Base-by-base conservation (phyloP, 2,329 filamentous ascomycete species). In the Alternaria sp. region DNA sequence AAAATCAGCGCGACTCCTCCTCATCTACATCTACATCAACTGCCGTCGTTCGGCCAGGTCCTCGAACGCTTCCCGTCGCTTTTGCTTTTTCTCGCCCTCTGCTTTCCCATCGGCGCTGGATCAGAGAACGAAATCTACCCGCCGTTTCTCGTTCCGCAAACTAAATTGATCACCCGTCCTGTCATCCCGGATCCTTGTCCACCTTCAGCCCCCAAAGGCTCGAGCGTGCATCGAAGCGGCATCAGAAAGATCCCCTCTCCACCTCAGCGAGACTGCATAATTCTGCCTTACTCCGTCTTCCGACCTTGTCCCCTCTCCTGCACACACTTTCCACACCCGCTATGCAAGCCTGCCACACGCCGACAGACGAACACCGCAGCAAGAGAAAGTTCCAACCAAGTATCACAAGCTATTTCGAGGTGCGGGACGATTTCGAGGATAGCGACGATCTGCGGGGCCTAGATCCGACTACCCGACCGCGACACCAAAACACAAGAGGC, bases 321-420 rank as follows among this genome's bases (percentile, higher is more conserved):
- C 44, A 24, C 54, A 17, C 51, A 45, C 23, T 14, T 37, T 23
- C 11, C 41, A 23, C 36, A 53, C 52, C 59, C 62, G 56, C 63
- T 62, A 56, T 61, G 62, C 58, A 51, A 41, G 28, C 36, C 48
- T 50, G 51, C 60, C 34, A 37, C 23, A 50, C 60, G 36, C 65
- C 57, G 54, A 73, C 70, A 41, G 50, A 66, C 52, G 58, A 60
- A 50, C 75, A 77, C 67, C 67, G 73, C 57, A 73, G 69, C 65
- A 82, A 82, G 71, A 75, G 78, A 51, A 78, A 71, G 54, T 81
- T 75, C 71, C 80, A 81, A 66, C 80, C 80, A 11, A 75, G 77
- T 49, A 81, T 82, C 59, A 80, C 77, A 45, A 76, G 72, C 61
- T 82, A 76, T 74, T 81, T 82, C 60, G 63, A 72, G 36, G 68